Evolutionary conservation across 345 rosid species (phyloP).

Genomic region (Laguncularia racemosa): DNA sequence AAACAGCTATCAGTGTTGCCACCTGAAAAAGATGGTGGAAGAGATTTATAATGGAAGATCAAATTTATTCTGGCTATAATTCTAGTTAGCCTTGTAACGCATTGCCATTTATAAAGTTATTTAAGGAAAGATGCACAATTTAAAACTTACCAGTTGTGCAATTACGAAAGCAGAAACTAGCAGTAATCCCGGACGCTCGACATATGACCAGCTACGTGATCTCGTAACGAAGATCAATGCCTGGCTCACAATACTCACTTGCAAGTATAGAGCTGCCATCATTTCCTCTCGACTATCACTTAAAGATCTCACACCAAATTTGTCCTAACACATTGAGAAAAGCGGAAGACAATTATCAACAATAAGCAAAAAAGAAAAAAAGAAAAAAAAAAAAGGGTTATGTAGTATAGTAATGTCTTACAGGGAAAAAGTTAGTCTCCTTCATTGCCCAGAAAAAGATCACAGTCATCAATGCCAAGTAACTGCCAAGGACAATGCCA

Average conservation of each 20-base stretch:
- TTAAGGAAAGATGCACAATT: background rate
- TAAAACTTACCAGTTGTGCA: conserved; percentile 60
- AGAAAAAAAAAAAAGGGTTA: background rate
- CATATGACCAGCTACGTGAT: conserved; percentile 82
- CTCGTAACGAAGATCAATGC: conserved; percentile 88
- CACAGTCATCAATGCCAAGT: conserved; percentile 77
- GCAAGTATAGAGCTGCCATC: conserved; percentile 85
- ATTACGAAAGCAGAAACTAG: conserved; percentile 46
- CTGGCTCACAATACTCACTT: conserved; percentile 97
- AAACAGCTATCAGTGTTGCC: conserved; percentile 72
- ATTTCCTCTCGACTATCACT: conserved; percentile 33
- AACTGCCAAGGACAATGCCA: conserved; percentile 73
- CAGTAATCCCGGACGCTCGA: conserved; percentile 69
- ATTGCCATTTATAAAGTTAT: background rate
- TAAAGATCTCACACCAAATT: conserved; percentile 48
- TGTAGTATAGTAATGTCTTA: conserved; percentile 18
- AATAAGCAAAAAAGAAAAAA: conserved; percentile 6
- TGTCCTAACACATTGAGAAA: conserved; percentile 32
- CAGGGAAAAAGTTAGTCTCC: conserved; percentile 60
- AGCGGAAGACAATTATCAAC: background rate
- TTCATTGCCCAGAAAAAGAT: conserved; percentile 76
- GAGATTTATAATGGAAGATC: background rate
- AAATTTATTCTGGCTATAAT: background rate
- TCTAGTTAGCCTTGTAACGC: background rate
- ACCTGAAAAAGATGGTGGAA: conserved; percentile 24